A percentile compares a stretch with the other conserved stretches of the same genome.
phyloP scores from a whole-genome alignment of 768 basidiomycete species.

The Hirschioporus abietinus region DNA sequence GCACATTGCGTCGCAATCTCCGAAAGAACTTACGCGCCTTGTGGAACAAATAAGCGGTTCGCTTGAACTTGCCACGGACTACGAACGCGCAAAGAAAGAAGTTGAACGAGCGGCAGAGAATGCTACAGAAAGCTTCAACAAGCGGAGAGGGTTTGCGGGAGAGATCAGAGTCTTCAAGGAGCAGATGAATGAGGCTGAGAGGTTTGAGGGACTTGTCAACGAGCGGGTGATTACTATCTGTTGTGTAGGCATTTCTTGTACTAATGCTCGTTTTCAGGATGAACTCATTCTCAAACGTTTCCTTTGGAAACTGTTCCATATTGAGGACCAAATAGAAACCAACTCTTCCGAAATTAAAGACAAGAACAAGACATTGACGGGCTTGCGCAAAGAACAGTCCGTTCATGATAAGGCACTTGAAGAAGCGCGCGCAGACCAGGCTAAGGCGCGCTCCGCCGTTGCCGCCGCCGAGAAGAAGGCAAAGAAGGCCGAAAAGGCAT shows the following conservation, averaged over 20 bases:
- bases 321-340: slow-evolving; percentile 74
- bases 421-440: slow-evolving; percentile 72
- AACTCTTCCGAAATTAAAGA: slow-evolving; percentile 65
- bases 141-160: slow-evolving; percentile 86
- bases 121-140: slow-evolving; percentile 91
- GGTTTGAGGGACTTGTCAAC: slow-evolving; percentile 72
- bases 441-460: slow-evolving; percentile 65
- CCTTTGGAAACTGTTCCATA: slow-evolving; percentile 85
- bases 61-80: slow-evolving; percentile 81
- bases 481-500: slow-evolving; percentile 84
- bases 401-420: slow-evolving; percentile 68
- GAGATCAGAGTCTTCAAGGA: slow-evolving; percentile 98
- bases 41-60: slow-evolving; percentile 97
- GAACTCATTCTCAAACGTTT: slow-evolving; percentile 76
- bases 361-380: slow-evolving; percentile 67
- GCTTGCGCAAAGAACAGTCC: slow-evolving; percentile 63
- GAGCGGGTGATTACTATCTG: slow-evolving; percentile 51
- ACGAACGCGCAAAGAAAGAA: slow-evolving; percentile 81
- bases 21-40: slow-evolving; percentile 81
- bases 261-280: slow-evolving; percentile 43
- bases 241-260: slow-evolving; percentile 3
- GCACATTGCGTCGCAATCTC: slow-evolving; percentile 91
- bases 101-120: slow-evolving; percentile 92
- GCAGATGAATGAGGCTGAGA: slow-evolving; percentile 89
- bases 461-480: slow-evolving; percentile 83